These are phyloP conservation scores for Starmerella khaoyaiensis DNA, from an alignment of 805 yeast species.

Conservation along the genomic window DNA sequence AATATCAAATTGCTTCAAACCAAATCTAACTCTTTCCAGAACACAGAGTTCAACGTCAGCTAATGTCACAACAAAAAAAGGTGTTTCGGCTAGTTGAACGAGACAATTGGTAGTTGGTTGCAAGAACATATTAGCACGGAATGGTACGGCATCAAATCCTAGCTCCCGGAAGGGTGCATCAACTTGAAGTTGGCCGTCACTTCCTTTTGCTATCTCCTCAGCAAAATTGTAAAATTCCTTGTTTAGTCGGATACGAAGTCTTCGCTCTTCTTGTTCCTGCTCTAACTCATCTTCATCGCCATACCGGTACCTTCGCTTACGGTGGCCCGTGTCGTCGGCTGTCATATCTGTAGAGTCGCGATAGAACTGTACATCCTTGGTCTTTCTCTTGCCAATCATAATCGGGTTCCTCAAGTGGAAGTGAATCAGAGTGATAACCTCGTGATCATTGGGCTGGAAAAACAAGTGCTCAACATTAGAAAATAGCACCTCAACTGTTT, in stretches of 20 bases:
- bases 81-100: conserved; percentile 87
- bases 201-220: conserved; percentile 79
- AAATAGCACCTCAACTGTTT: conserved; percentile 74
- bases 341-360: conserved; percentile 94
- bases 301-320: conserved; percentile 71
- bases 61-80: conserved; percentile 80
- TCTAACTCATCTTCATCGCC: conserved; percentile 98
- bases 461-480: conserved; percentile 85
- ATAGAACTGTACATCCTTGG: conserved; percentile 89
- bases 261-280: conserved; percentile 96
- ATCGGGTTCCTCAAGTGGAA: conserved; percentile 85
- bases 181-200: conserved; percentile 70
- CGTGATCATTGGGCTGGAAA: conserved; percentile 94
- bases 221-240: conserved; percentile 83
- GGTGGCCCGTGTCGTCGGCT: conserved; percentile 92
- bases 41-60: conserved; percentile 91
- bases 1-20: conserved; percentile 87
- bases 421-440: conserved; percentile 81
- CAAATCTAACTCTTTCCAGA: conserved; percentile 93
- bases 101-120: conserved; percentile 97
- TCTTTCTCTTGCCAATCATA: conserved; percentile 90
- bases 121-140: conserved; percentile 82
- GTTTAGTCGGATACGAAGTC: conserved; percentile 79
- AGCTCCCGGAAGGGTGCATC: conserved; percentile 92
- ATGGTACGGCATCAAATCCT: conserved; percentile 96